These are phyloP conservation scores for Wickerhamomyces bovis DNA, from an alignment of 805 yeast genomes.

Conservation along the genomic window DNA sequence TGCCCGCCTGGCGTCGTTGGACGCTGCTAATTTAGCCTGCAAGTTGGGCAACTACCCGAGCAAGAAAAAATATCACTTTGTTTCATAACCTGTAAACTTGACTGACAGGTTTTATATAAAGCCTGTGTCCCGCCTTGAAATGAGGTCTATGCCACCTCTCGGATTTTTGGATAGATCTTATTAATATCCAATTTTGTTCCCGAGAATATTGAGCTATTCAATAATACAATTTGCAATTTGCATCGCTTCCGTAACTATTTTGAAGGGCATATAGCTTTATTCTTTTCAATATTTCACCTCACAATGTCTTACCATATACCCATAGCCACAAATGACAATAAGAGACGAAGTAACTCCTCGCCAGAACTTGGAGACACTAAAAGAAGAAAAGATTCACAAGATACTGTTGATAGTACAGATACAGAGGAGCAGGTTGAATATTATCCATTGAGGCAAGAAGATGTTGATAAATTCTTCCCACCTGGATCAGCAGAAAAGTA, in stretches of 20 bases:
- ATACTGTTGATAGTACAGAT: not conserved
- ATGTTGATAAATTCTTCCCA: constrained; percentile 17
- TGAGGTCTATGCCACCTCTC: not conserved
- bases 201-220: too few species aligned
- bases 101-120: not conserved
- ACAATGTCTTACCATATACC: not conserved
- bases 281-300: too few species aligned
- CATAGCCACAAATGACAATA: not conserved
- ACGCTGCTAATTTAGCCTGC: not conserved
- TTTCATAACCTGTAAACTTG: not conserved
- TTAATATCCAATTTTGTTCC: too few species aligned
- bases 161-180: too few species aligned
- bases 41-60: not conserved
- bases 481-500: constrained; percentile 21
- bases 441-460: constrained; percentile 1
- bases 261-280: too few species aligned
- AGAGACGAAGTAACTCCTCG: not conserved
- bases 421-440: not conserved
- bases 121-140: not conserved
- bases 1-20: not conserved
- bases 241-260: too few species aligned
- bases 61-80: not conserved
- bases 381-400: not conserved
- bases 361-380: not conserved
- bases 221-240: not conserved